Percentiles rank a stretch among this genome's conserved stretches.
These are phyloP conservation scores for Fusarium coicis DNA, from an alignment of 2,329 filamentous ascomycete genomes.

Conservation along the genomic window DNA sequence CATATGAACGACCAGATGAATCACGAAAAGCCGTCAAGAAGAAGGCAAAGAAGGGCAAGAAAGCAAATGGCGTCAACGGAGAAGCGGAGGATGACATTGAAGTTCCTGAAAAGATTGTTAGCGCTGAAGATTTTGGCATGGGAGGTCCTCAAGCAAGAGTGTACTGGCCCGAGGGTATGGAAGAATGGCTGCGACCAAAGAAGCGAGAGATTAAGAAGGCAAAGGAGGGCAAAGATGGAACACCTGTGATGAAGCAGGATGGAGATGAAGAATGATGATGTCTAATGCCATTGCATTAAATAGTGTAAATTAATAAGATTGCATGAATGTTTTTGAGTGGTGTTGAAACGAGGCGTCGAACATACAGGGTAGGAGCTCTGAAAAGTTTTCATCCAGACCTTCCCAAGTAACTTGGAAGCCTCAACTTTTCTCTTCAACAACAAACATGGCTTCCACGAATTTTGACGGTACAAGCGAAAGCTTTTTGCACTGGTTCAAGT, in stretches of 20 bases:
- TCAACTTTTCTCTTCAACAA: background rate
- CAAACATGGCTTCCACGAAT: constrained; percentile 32
- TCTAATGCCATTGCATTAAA: background rate
- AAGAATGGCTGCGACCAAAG: constrained; percentile 86
- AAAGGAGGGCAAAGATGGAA: constrained; percentile 47
- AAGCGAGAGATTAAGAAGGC: constrained; percentile 73
- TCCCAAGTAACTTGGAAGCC: background rate
- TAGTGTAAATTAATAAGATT: background rate
- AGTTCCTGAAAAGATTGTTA: constrained; percentile 58
- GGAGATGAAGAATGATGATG: background rate
- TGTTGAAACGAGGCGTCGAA: background rate
- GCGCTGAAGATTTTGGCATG: constrained; percentile 82
- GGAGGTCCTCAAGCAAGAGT: constrained; percentile 84
- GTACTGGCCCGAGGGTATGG: constrained; percentile 91
- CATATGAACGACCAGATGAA: constrained; percentile 81
- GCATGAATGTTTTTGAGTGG: background rate
- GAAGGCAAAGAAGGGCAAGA: constrained; percentile 52
- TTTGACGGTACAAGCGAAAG: constrained; percentile 57
- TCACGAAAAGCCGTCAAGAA: constrained; percentile 60
- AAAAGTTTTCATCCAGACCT: constrained; percentile 29
- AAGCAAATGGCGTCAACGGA: constrained; percentile 45
- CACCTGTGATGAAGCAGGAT: constrained; percentile 34
- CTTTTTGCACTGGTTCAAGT: constrained; percentile 66
- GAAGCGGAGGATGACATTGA: constrained; percentile 54
- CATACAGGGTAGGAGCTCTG: constrained; percentile 10